A percentile compares a stretch with the other conserved stretches of the same genome.
Conservation (phyloP, 129 eudicot genomes). For the Smallanthus sonchifolius region DNA sequence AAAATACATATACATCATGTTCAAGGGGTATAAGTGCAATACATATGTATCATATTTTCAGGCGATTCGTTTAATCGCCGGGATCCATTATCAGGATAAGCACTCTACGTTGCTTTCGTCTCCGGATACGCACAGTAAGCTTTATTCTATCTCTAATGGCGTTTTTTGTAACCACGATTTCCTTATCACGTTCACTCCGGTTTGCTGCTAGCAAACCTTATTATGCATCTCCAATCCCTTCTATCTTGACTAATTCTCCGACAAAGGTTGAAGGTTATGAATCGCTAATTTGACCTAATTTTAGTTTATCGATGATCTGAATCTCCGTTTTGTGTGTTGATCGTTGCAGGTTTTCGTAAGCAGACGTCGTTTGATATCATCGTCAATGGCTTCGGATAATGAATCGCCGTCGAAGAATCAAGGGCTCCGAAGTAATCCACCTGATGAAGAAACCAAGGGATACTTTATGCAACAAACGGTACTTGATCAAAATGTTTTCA, state of each 20-base stretch:
- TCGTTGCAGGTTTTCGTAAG: conserved; percentile 33
- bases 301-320: not conserved
- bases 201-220: conserved; percentile 24
- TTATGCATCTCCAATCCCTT: conserved; percentile 24
- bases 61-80: conserved; percentile 9
- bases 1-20: not conserved
- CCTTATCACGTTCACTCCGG: conserved; percentile 39
- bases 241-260: conserved; percentile 22
- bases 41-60: no score
- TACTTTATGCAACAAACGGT: conserved; percentile 96
- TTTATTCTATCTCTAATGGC: conserved; percentile 40
- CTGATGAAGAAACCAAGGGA: conserved; percentile 72
- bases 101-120: conserved; percentile 6
- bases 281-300: conserved; percentile 2
- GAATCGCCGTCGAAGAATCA: conserved; percentile 80
- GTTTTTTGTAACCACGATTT: conserved; percentile 24
- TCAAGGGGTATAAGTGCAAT: not conserved
- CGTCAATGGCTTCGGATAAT: conserved; percentile 69
- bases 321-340: not conserved
- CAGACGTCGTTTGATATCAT: conserved; percentile 34
- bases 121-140: conserved; percentile 22
- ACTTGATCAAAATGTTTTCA: not conserved
- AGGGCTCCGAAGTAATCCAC: conserved; percentile 59
- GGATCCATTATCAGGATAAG: conserved; percentile 12
- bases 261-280: conserved; percentile 4